phyloP scores from a whole-genome alignment of 306 rosid species.

The Trichosanthes cucumerina region DNA sequence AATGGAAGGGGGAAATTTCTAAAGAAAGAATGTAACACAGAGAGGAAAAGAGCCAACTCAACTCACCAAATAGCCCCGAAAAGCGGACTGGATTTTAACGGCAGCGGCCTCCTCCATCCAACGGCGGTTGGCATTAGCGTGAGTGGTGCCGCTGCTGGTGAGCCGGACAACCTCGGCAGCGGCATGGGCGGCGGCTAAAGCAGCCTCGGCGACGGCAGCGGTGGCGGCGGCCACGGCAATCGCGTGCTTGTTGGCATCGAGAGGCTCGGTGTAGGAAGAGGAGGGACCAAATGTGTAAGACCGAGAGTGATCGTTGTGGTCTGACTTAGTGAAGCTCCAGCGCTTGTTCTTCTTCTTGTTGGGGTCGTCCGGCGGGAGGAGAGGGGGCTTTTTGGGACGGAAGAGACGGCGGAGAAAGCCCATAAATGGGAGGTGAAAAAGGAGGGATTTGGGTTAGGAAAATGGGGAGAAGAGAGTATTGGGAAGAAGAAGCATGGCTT shows the following conservation, averaged over 20 bases:
- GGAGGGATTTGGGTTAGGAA: not conserved
- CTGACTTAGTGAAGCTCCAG: slow-evolving; percentile 29
- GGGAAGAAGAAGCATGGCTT: not conserved
- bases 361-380: slow-evolving; percentile 1
- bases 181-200: slow-evolving; percentile 89
- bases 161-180: slow-evolving; percentile 84
- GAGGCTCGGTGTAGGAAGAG: slow-evolving; percentile 12
- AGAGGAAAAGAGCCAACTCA: slow-evolving; percentile 16
- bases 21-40: not conserved
- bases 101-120: slow-evolving; percentile 35
- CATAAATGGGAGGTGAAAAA: slow-evolving; percentile 28
- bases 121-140: slow-evolving; percentile 5
- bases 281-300: slow-evolving; percentile 13
- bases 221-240: slow-evolving; percentile 90
- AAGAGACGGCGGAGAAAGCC: slow-evolving; percentile 88
- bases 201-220: slow-evolving; percentile 87
- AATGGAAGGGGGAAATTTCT: not conserved
- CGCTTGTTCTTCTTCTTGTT: slow-evolving; percentile 16
- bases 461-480: not conserved
- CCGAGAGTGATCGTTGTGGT: slow-evolving; percentile 2
- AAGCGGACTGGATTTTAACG: slow-evolving; percentile 63
- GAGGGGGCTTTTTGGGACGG: slow-evolving; percentile 34
- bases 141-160: slow-evolving; percentile 23
- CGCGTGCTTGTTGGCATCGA: slow-evolving; percentile 71
- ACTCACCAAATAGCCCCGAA: slow-evolving; percentile 75